Evolutionary conservation across 2,329 filamentous ascomycete genomes (phyloP).

Genomic region (Ascochyta pisi): DNA sequence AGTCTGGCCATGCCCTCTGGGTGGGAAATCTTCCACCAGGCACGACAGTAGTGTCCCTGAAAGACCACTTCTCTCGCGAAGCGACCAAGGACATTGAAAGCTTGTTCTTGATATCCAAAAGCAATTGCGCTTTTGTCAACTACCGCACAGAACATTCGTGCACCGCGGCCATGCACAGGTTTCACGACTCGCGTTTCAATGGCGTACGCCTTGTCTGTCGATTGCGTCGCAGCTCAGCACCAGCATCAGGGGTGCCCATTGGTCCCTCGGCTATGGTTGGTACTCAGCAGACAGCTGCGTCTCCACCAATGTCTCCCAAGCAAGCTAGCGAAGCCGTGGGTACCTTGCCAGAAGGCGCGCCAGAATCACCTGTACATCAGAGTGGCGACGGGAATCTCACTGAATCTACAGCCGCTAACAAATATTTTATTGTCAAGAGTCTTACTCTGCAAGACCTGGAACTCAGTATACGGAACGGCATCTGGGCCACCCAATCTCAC

Average conservation of each 20-base stretch:
- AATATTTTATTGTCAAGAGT: constrained; percentile 93
- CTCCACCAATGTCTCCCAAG: constrained; percentile 37
- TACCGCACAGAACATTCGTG: constrained; percentile 84
- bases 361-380: constrained; percentile 19
- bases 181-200: constrained; percentile 91
- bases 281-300: constrained; percentile 28
- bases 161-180: constrained; percentile 75
- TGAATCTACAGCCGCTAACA: constrained; percentile 64
- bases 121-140: constrained; percentile 96
- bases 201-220: constrained; percentile 86
- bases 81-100: constrained; percentile 80
- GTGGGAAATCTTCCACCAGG: constrained; percentile 91
- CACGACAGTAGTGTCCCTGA: constrained; percentile 81
- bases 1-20: constrained; percentile 89
- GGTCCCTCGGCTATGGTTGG: constrained; percentile 59
- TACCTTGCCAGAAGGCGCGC: constrained; percentile 13
- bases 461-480: constrained; percentile 81
- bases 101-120: constrained; percentile 93
- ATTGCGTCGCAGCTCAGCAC: constrained; percentile 66
- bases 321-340: constrained; percentile 21
- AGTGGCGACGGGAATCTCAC: constrained; percentile 18
- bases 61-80: constrained; percentile 86
- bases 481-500: constrained; percentile 94
- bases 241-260: constrained; percentile 58
- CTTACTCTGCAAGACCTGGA: constrained; percentile 90